phyloP scores from a whole-genome alignment of 768 basidiomycete genomes.

The Russula virescens region DNA sequence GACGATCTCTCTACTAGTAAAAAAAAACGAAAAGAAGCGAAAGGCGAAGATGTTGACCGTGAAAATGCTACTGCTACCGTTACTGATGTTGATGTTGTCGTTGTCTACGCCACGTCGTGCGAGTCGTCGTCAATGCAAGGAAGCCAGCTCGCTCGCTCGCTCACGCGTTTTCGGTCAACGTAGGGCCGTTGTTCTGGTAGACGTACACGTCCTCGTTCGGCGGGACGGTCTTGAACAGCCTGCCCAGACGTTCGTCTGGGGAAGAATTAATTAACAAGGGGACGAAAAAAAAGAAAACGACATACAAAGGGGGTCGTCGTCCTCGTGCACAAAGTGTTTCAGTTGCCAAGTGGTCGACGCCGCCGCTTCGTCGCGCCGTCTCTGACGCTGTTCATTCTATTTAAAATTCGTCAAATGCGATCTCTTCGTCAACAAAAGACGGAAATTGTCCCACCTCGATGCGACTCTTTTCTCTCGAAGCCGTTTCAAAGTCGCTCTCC shows the following conservation, averaged over 20 bases:
- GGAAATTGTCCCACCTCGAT: constrained; percentile 61
- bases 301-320: constrained; percentile 69
- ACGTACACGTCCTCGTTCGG: constrained; percentile 72
- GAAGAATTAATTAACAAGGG: background rate
- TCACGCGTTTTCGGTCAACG: constrained; percentile 13
- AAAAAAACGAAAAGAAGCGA: no score
- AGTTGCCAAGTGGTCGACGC: constrained; percentile 68
- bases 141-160: background rate
- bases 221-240: constrained; percentile 54
- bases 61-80: no score
- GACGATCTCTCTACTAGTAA: no score
- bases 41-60: no score
- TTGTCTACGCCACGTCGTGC: no score
- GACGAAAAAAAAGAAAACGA: constrained; percentile 13
- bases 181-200: constrained; percentile 52
- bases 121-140: no score
- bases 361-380: constrained; percentile 73
- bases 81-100: no score
- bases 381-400: constrained; percentile 89
- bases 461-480: constrained; percentile 78
- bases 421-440: background rate
- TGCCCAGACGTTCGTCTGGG: constrained; percentile 62
- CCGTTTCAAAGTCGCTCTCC: constrained; percentile 88
- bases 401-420: no score
- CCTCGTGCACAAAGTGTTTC: constrained; percentile 69